phyloP scores from a whole-genome alignment of 2,329 filamentous ascomycete genomes.

The Ceratocystis alfenasii region DNA sequence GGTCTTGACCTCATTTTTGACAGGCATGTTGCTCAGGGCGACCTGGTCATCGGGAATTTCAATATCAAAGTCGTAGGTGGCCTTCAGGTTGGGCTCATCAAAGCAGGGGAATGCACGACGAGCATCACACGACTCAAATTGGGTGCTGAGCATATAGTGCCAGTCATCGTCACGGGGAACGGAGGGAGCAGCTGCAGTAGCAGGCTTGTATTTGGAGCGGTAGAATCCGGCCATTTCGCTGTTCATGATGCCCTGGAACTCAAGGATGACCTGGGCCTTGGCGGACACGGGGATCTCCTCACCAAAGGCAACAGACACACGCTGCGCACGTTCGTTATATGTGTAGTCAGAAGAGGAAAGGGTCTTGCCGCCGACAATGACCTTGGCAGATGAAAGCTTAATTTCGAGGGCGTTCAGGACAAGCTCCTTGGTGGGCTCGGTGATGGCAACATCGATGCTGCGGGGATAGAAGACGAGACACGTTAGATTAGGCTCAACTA shows the following conservation, averaged over 20 bases:
- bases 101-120: conserved; percentile 94
- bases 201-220: conserved; percentile 83
- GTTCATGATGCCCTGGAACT: conserved; percentile 74
- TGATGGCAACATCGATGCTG: conserved; percentile 64
- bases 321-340: conserved; percentile 75
- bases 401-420: conserved; percentile 78
- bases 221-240: conserved; percentile 90
- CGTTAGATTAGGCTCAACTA: neutral
- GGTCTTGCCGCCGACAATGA: conserved; percentile 35
- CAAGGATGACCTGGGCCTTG: conserved; percentile 55
- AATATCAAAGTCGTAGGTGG: conserved; percentile 86
- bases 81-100: conserved; percentile 94
- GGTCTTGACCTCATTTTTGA: conserved; percentile 53
- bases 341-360: conserved; percentile 48
- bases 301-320: conserved; percentile 65
- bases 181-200: conserved; percentile 56
- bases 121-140: conserved; percentile 95
- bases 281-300: conserved; percentile 56
- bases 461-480: conserved; percentile 14
- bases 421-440: conserved; percentile 60
- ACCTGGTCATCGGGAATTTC: conserved; percentile 82
- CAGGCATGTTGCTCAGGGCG: conserved; percentile 90
- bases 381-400: conserved; percentile 54
- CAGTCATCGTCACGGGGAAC: conserved; percentile 61
- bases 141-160: conserved; percentile 78